phyloP scores from a whole-genome alignment of 2,329 filamentous ascomycete genomes.

The Fusarium pseudonygamai region DNA sequence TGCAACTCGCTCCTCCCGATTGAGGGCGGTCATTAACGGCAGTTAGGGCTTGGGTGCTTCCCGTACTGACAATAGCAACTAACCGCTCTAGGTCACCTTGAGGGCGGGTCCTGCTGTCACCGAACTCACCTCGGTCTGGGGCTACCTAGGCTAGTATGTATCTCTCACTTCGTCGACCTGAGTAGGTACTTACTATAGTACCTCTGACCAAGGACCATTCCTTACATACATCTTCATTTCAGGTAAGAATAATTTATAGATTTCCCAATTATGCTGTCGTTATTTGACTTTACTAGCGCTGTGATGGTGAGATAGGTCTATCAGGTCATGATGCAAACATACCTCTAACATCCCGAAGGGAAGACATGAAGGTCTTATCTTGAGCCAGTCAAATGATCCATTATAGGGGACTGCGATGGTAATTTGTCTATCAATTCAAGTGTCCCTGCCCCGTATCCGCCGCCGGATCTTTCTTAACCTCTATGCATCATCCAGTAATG shows the following conservation, averaged over 20 bases:
- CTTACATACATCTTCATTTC: neutral
- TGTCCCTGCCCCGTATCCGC: constrained; percentile 10
- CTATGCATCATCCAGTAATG: constrained; percentile 16
- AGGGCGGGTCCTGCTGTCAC: neutral
- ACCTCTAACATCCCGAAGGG: neutral
- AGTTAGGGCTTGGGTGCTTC: constrained; percentile 5
- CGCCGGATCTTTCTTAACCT: constrained; percentile 1
- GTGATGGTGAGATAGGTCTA: neutral
- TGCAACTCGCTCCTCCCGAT: neutral
- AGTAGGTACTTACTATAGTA: neutral
- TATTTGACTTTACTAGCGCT: neutral
- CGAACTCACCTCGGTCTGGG: constrained; percentile 5
- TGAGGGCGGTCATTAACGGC: neutral
- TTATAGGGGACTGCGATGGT: neutral
- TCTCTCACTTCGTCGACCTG: neutral
- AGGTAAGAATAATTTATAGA: neutral
- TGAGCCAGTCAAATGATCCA: neutral
- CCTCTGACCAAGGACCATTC: neutral
- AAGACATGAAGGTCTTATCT: neutral
- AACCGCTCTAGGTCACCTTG: neutral
- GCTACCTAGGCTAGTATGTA: too few species aligned
- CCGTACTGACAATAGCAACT: neutral
- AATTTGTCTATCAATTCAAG: constrained; percentile 37
- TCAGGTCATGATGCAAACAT: neutral
- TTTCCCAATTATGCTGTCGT: neutral